Evolutionary conservation across 2,329 filamentous ascomycete genomes (phyloP), one percentile per base, ranked within the genome.

Genomic region (Lasiodiplodia gonubiensis): DNA sequence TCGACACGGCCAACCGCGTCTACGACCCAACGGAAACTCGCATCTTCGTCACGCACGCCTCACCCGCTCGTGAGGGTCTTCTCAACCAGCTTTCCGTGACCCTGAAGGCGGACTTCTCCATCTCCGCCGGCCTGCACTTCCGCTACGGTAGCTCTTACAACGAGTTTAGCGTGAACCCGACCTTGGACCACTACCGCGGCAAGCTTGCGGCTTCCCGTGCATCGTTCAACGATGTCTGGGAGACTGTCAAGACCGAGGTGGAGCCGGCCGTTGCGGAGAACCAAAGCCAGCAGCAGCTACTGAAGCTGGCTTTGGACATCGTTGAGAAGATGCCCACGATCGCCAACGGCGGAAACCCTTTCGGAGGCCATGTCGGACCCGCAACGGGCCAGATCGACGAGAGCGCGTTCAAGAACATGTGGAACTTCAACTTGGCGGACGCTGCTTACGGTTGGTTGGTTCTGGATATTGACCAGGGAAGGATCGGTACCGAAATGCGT

Each of bases 391-490:
- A 97, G 75, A 93, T 99, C 21, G 95, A 99, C 70, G 95, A 99
- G 84, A 97, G 94, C 74, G 95, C 95, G 1, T 99, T 99, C 87
- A 99, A 99, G 85, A 99, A 99, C 79, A 98, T 98, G 95, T 99
- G 95, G 95, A 99, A 99, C 81, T 99, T 99, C 83, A 98, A 98
- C 80, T 82, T 99, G 71, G 95, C 95, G 35, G 95, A 99, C 83
- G 95, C 95, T 66, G 94, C 95, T 23, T 99, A 98, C 78, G 95
- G 95, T 69, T 99, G 93, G 85, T 85, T 99, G 63, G 93, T 98
- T 18, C 82, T 99, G 68, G 95, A 99, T 78, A 90, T 99, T 69
- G 95, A 99, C 77, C 92, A 93, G 75, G 95, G 95, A 63, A 90
- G 95, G 52, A 98, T 99, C 73, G 95, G 94, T 55, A 99, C 95